Conservation (phyloP, 2,329 filamentous ascomycete genomes). For the Calcarisporium arbuscula region DNA sequence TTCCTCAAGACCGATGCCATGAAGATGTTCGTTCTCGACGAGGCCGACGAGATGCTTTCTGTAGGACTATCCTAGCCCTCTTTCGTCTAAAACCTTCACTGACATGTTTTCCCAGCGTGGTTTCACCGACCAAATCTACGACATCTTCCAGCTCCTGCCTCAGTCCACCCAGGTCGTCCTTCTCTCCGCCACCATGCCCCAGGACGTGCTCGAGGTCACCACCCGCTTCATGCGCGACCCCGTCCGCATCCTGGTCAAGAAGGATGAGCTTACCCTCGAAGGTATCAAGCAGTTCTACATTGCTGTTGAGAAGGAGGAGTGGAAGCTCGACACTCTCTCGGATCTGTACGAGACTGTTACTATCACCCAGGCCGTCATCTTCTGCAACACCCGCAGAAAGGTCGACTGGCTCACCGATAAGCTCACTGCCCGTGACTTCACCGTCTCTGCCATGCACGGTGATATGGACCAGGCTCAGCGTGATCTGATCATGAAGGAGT, state of each 20-base stretch:
- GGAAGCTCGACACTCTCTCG: constrained; percentile 98
- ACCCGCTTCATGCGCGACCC: constrained; percentile 99
- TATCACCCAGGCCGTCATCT: constrained; percentile 99
- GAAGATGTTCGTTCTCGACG: constrained; percentile 99
- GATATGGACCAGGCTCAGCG: constrained; percentile 98
- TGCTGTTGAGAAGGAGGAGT: constrained; percentile 99
- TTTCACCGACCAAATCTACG: constrained; percentile 99
- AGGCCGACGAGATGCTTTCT: constrained; percentile 99
- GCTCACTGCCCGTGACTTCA: constrained; percentile 97
- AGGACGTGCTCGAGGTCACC: constrained; percentile 98
- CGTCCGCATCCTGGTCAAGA: constrained; percentile 98
- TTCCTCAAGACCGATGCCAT: constrained; percentile 95
- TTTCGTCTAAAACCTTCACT: constrained; percentile 25
- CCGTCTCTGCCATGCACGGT: constrained; percentile 98
- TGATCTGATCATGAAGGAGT: constrained; percentile 99
- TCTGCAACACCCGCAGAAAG: constrained; percentile 99
- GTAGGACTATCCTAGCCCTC: constrained; percentile 37
- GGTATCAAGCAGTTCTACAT: constrained; percentile 99
- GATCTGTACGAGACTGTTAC: constrained; percentile 99
- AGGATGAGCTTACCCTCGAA: constrained; percentile 98
- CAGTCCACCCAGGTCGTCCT: constrained; percentile 98
- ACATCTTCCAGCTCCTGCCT: constrained; percentile 98
- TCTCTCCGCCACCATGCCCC: constrained; percentile 95
- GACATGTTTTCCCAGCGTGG: constrained; percentile 57
- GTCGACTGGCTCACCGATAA: constrained; percentile 99